Base-by-base conservation (phyloP, 768 basidiomycete genomes). In the Tulasnella sp. region DNA sequence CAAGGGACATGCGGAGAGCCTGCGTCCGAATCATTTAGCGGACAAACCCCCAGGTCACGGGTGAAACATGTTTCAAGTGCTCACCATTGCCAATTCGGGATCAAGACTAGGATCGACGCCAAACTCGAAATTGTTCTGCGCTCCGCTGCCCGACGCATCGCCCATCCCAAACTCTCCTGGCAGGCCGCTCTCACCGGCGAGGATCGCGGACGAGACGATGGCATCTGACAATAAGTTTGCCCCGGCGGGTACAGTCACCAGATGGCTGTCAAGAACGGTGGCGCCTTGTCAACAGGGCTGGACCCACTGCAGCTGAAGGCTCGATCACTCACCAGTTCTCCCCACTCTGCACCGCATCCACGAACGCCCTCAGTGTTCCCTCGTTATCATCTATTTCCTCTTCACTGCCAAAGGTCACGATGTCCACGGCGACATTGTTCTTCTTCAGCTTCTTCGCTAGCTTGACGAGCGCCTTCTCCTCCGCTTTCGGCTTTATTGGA, bases 391-490 rank as follows among this genome's bases (percentile, higher is more conserved):
- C 92, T 74, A 84, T 85, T 21, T 84, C 84, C 7, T 91, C 94
- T 83, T 97, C 97, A 14, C 62, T 68, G 1, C 97, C 97, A 85
- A 95, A 98, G 7, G 90, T 90, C 39, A 99, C 88, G 75, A 99
- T 88, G 85, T 99, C 98, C 36, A 99, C 89, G 1, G 97, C 94
- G 62, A 99, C 96, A 83, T 98, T 99, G 85, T 99, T 99, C 92
- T 99, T 99, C 89, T 98, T 98, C 81, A 99, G 88, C 85, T 96
- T 98, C 88, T 97, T 98, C 14, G 97, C 98, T 46, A 99, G 90
- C 84, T 92, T 93, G 82, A 94, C 87, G 90, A 97, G 92, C 77
- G 88, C 88, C 82, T 93, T 91, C 84, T 95, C 93, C 80, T 94
- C 92, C 44, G 71, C 40, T 38, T 79, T 79, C 27, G 71, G 40